A percentile compares a stretch with the other conserved stretches of the same genome.
Evolutionary conservation across 192 early-diverging fungal genomes (phyloP).

Genomic region (Obelidium mucronatum): DNA sequence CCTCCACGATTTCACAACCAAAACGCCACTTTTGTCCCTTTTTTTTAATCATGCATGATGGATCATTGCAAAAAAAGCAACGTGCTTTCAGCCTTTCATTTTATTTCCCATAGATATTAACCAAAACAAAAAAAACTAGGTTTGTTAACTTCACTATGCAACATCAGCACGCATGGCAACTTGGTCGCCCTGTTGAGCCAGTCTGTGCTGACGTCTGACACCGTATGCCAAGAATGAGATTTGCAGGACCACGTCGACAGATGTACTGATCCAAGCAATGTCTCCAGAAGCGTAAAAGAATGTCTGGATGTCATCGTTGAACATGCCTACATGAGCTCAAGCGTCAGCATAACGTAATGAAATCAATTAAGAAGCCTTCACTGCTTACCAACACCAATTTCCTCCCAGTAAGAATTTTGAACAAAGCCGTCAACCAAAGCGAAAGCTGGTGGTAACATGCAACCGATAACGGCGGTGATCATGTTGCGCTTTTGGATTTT

Average conservation of each 20-base stretch:
- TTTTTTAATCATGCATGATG: too few species aligned
- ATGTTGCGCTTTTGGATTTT: conserved; percentile 3
- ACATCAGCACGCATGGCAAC: background rate
- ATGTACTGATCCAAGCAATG: background rate
- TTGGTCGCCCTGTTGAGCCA: background rate
- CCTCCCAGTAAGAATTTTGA: conserved; percentile 19
- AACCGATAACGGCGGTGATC: conserved; percentile 1
- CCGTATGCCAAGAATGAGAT: background rate
- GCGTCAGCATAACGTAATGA: background rate
- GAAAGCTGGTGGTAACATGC: background rate
- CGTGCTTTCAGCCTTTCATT: too few species aligned
- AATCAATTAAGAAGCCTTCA: background rate
- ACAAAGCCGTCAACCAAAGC: conserved; percentile 1
- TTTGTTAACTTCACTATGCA: too few species aligned
- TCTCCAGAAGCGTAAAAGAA: conserved; percentile 17
- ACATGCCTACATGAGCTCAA: background rate
- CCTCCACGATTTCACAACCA: too few species aligned
- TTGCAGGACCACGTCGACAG: conserved; percentile 2
- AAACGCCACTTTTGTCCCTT: too few species aligned
- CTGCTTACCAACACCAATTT: background rate
- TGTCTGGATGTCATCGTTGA: background rate
- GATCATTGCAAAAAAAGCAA: too few species aligned
- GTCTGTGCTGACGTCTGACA: background rate
- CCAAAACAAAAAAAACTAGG: too few species aligned
- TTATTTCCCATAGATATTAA: too few species aligned